A percentile compares a stretch with the other conserved stretches of the same genome.
Conservation (phyloP, 164 flowering plant species). For the Vitis amurensis region DNA sequence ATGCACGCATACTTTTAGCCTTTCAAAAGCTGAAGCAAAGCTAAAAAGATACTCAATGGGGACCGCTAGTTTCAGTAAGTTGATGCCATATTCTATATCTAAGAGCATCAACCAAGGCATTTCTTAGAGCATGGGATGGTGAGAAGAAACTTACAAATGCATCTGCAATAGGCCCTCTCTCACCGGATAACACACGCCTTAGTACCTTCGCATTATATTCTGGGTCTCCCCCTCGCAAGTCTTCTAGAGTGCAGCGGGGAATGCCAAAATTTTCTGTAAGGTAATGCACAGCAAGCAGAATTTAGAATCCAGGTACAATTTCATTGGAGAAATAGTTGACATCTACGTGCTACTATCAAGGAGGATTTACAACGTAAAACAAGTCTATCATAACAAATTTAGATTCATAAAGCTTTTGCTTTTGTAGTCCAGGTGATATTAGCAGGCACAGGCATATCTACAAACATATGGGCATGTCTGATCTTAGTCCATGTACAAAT, state of each 20-base stretch:
- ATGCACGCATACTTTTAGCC: too few relatives aligned
- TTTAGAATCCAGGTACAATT: too few relatives aligned
- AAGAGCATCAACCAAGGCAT: not conserved
- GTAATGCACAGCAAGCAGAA: not conserved
- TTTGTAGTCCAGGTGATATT: not conserved
- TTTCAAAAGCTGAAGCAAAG: too few relatives aligned
- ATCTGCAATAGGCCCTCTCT: not conserved
- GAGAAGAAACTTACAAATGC: not conserved
- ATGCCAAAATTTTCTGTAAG: not conserved
- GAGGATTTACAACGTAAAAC: too few relatives aligned
- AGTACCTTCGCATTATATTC: not conserved
- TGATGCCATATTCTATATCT: too few relatives aligned
- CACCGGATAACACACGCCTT: constrained; percentile 1
- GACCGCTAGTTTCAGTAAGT: too few relatives aligned
- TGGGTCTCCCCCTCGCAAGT: not conserved
- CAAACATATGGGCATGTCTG: too few relatives aligned
- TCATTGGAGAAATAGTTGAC: too few relatives aligned
- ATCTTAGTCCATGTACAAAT: not conserved
- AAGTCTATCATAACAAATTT: too few relatives aligned
- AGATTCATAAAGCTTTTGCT: not conserved
- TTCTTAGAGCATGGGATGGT: not conserved
- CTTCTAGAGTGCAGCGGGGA: not conserved
- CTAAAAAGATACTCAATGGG: too few relatives aligned
- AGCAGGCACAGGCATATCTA: not conserved
- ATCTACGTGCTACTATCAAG: too few relatives aligned